Conservation (phyloP, 257 asterid genomes). For the Solanum appendiculatum region DNA sequence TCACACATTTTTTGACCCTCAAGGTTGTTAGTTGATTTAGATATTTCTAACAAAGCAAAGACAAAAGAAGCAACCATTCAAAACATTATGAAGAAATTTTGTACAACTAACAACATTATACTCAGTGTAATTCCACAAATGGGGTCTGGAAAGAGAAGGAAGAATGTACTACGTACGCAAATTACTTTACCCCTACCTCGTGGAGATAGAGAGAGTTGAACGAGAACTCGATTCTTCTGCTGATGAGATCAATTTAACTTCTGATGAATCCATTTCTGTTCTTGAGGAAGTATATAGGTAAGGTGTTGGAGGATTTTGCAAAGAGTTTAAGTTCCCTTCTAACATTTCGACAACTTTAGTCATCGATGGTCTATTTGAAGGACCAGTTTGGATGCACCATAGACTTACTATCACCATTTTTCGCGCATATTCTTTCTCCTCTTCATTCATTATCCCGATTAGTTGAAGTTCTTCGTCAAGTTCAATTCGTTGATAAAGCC, state of each 20-base stretch:
- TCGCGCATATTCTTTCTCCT: slow-evolving; percentile 7
- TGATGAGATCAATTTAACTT: background rate
- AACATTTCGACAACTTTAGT: slow-evolving; percentile 30
- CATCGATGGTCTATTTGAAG: slow-evolving; percentile 21
- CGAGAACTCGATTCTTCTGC: background rate
- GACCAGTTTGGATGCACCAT: slow-evolving; percentile 39
- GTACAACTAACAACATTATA: background rate
- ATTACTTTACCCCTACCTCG: background rate
- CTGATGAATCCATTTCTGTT: background rate
- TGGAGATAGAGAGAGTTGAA: background rate
- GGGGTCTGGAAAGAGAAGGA: background rate
- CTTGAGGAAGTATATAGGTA: slow-evolving; percentile 2
- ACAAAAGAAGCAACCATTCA: background rate
- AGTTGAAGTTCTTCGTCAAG: background rate
- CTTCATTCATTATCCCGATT: background rate
- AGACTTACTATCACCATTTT: slow-evolving; percentile 30
- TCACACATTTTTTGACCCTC: background rate
- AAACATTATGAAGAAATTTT: background rate
- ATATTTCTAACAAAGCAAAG: background rate
- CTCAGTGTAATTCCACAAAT: background rate
- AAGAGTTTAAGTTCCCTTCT: slow-evolving; percentile 10
- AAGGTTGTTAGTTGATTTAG: background rate
- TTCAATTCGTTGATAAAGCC: slow-evolving; percentile 18
- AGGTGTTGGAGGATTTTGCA: slow-evolving; percentile 25
- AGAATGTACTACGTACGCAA: accelerated